Evolutionary conservation across 495 filamentous ascomycete species (phyloP).

Genomic region (Aspergillus nanangensis): DNA sequence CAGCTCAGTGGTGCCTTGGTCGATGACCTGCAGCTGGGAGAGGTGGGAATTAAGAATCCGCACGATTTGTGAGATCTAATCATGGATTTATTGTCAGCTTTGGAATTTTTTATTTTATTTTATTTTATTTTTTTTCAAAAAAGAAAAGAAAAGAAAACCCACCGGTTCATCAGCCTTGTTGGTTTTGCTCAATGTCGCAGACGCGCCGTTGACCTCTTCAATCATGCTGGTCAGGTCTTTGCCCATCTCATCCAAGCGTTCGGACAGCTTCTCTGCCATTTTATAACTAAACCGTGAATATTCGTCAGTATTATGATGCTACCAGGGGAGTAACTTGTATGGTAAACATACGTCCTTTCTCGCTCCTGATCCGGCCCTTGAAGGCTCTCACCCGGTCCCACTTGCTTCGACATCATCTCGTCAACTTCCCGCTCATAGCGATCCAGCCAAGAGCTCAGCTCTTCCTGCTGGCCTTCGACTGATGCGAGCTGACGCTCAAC

Average conservation of each 20-base stretch:
- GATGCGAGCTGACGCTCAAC: slow-evolving; percentile 83
- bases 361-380: slow-evolving; percentile 90
- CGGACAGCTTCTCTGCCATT: slow-evolving; percentile 83
- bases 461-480: slow-evolving; percentile 89
- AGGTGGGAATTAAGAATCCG: slow-evolving; percentile 90
- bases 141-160: no score
- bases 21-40: slow-evolving; percentile 83
- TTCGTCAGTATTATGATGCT: slow-evolving; percentile 1
- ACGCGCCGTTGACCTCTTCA: slow-evolving; percentile 91
- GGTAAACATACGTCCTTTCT: slow-evolving; percentile 66
- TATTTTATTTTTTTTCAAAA: no score
- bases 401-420: slow-evolving; percentile 71
- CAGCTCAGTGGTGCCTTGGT: slow-evolving; percentile 73
- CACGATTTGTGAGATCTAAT: slow-evolving; percentile 91
- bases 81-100: no score
- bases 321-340: no score
- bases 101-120: no score
- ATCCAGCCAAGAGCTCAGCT: slow-evolving; percentile 78
- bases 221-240: slow-evolving; percentile 92
- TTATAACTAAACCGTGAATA: slow-evolving; percentile 72
- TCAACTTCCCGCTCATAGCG: slow-evolving; percentile 88
- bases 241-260: slow-evolving; percentile 84
- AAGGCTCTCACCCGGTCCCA: slow-evolving; percentile 61
- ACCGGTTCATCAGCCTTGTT: slow-evolving; percentile 89
- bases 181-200: slow-evolving; percentile 76